Conservation (phyloP, 2,329 filamentous ascomycete genomes). For the Septoria petroselini region DNA sequence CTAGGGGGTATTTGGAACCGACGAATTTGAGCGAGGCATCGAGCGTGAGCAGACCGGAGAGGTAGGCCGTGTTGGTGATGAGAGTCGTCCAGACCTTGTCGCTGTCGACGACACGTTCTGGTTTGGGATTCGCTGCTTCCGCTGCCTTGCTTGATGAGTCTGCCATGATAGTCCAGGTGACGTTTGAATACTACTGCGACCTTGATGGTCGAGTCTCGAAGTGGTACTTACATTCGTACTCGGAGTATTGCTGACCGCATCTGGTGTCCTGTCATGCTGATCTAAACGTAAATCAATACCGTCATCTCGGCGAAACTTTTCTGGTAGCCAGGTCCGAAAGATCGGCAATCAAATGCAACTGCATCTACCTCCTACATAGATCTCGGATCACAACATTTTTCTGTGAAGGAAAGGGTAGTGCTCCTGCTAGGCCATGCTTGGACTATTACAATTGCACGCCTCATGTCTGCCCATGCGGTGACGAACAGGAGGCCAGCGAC, state of each 20-base stretch:
- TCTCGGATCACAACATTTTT: background rate
- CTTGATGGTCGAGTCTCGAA: slow-evolving; percentile 15
- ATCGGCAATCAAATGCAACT: slow-evolving; percentile 2
- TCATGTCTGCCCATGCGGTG: slow-evolving; percentile 28
- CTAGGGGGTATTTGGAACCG: slow-evolving; percentile 68
- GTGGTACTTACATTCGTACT: background rate
- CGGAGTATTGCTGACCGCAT: too few species aligned
- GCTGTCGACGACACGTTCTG: slow-evolving; percentile 35
- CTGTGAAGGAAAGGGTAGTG: background rate
- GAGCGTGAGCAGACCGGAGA: slow-evolving; percentile 78
- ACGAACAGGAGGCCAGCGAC: slow-evolving; percentile 26
- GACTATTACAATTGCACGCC: slow-evolving; percentile 4
- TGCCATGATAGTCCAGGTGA: slow-evolving; percentile 16
- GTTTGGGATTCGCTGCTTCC: slow-evolving; percentile 29
- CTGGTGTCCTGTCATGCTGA: background rate
- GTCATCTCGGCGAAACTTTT: too few species aligned
- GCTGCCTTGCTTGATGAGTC: slow-evolving; percentile 13
- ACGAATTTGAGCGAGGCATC: slow-evolving; percentile 68
- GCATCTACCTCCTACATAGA: slow-evolving; percentile 4
- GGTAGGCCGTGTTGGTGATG: slow-evolving; percentile 80
- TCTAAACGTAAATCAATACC: slow-evolving; percentile 3
- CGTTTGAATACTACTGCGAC: slow-evolving; percentile 10
- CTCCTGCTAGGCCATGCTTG: background rate
- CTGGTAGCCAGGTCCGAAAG: background rate
- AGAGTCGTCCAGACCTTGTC: slow-evolving; percentile 76